Evolutionary conservation across 768 basidiomycete species (phyloP).

Genomic region (Leccinum subgranulosum): DNA sequence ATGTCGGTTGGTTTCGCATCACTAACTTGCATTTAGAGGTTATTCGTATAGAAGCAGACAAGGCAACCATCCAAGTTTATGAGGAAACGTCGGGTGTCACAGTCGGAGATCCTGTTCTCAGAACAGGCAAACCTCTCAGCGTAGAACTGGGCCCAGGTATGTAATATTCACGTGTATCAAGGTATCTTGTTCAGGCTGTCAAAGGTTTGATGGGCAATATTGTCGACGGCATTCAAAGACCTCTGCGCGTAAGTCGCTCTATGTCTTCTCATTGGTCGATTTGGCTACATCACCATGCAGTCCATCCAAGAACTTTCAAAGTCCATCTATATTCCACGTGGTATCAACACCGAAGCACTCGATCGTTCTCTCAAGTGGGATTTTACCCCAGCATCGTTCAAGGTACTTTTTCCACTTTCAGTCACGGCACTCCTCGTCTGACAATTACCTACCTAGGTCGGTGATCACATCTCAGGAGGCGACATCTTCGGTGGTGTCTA

Average conservation of each 20-base stretch:
- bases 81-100: constrained; percentile 99
- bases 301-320: constrained; percentile 95
- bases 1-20: background rate
- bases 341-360: constrained; percentile 95
- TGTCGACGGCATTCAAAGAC: constrained; percentile 95
- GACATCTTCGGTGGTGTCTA: constrained; percentile 95
- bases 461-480: constrained; percentile 96
- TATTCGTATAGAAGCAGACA: constrained; percentile 96
- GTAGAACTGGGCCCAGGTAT: constrained; percentile 96
- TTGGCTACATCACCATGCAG: constrained; percentile 31
- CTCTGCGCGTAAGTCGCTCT: constrained; percentile 62
- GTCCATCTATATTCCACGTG: constrained; percentile 99
- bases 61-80: constrained; percentile 98
- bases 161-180: constrained; percentile 15
- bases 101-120: constrained; percentile 95
- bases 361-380: constrained; percentile 92
- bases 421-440: constrained; percentile 7
- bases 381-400: constrained; percentile 80
- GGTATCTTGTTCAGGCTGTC: constrained; percentile 1
- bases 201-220: constrained; percentile 98
- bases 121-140: constrained; percentile 96
- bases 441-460: constrained; percentile 55
- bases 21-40: constrained; percentile 67
- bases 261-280: constrained; percentile 1
- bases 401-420: constrained; percentile 40